A percentile compares a stretch with the other conserved stretches of the same genome.
Evolutionary conservation across 352 stramenopile genomes (phyloP).

Genomic region (Pythium coloratum): DNA sequence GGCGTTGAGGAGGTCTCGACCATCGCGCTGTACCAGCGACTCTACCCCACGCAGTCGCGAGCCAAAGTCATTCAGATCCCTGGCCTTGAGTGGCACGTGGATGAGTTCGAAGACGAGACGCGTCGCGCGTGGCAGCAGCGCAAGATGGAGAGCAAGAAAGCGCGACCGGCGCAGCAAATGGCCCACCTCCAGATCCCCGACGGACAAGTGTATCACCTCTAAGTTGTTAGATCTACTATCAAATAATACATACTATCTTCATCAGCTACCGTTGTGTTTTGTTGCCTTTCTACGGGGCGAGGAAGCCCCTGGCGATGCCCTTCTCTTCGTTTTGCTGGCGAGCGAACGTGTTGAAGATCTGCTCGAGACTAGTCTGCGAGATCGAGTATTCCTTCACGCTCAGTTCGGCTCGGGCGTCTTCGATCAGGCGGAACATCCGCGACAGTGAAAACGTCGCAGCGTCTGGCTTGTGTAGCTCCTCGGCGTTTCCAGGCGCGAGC

Average conservation of each 20-base stretch:
- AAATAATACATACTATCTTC: neutral
- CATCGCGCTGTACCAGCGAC: conserved; percentile 89
- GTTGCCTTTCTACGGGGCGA: neutral
- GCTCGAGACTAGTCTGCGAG: conserved; percentile 81
- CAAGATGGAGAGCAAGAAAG: conserved; percentile 95
- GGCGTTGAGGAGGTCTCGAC: conserved; percentile 94
- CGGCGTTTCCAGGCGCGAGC: conserved; percentile 18
- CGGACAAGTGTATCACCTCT: conserved; percentile 42
- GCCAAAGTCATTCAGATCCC: conserved; percentile 87
- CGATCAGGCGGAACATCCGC: conserved; percentile 52
- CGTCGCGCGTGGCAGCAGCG: conserved; percentile 90
- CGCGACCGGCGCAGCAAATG: conserved; percentile 81
- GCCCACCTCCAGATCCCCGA: conserved; percentile 45
- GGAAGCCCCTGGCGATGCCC: conserved; percentile 16
- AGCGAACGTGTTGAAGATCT: conserved; percentile 89
- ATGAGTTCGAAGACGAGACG: conserved; percentile 54
- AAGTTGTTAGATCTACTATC: neutral
- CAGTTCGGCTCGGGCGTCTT: conserved; percentile 39
- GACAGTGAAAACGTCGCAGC: conserved; percentile 31
- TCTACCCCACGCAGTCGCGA: conserved; percentile 57
- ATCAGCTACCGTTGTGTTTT: neutral
- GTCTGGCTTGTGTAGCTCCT: neutral
- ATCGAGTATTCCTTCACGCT: conserved; percentile 77
- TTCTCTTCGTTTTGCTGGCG: conserved; percentile 34
- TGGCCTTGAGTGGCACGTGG: conserved; percentile 83